Evolutionary conservation across 331 rosid species (phyloP), one percentile per base, ranked within the genome.

Genomic region (Malus hybrid): DNA sequence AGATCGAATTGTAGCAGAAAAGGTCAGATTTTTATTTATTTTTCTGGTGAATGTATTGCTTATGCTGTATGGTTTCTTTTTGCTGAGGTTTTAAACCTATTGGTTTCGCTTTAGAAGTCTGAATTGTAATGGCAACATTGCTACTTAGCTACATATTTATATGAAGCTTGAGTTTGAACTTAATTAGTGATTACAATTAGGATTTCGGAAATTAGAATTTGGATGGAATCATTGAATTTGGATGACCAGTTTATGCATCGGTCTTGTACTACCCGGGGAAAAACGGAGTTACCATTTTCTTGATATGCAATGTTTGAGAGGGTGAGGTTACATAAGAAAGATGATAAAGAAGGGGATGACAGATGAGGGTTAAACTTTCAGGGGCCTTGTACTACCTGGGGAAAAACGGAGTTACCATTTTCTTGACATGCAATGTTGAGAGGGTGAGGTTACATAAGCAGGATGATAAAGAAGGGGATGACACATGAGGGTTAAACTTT

Each of bases 1-100:
- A 75, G 99, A 95, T 80, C 90, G 92, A 84, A 77, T 95, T 82
- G 88, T 95, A 52, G 99, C 99, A 33, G 99, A 95, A 78, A 92
- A 92, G 98, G 99, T 92, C 27, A 5, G 28, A 46, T 28, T 27
- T 73, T 48, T 65, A 13, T 62, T 52, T 44, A 3, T 57, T 3
- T 31, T 57, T n/a, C 28, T 67, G 15, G 42, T 69, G 1, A 1
- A 48, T 67, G 32, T 15, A 39, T 15, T 67, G 36, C 18, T 34
- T 33, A 61, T 77, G 28, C 10, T 20, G 4, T 34, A 10, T 34
- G 66, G 42, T 3, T 42, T 73, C 10, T 61, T 42, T 67, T 54
- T 66, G 36, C 70, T 16, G 18, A 67, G n/a, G 46, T 39, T 19
- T 68, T 67, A 34, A 22, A 32, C 18, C 1, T 75, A 46, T 32